Base-by-base conservation (phyloP, 148 eudicot genomes). In the Rhododendron vialii region DNA sequence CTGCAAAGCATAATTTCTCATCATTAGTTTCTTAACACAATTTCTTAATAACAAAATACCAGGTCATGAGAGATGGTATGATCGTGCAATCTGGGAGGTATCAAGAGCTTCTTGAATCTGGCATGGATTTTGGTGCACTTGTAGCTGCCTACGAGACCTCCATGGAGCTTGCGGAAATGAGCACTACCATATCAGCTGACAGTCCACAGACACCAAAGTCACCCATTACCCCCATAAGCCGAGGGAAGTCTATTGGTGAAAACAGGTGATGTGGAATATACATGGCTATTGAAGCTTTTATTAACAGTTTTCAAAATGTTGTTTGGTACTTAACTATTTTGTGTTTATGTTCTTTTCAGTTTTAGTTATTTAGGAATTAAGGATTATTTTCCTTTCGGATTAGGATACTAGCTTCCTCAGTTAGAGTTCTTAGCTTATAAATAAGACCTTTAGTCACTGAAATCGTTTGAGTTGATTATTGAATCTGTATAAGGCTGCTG, bases 61-160 rank as follows among this genome's bases (percentile, higher is more conserved):
- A 92, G 93, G 93, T 92, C 36, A 86, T 90, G 91, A 84, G 90
- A 75, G 92, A 92, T 35, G 93, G 93, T 63, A 83, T 63, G 88
- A 88, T 92, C 30, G 91, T 92, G 76, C 92, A 92, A 85, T 90
- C 92, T 4, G 92, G 93, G 83, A 89, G 83, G 86, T 92, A 92
- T 80, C 85, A 90, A 55, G 88, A 88, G 24, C 89, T 92, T 57
- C 90, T 84, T 13, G 83, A 85, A 75, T 88, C 91, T 48, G 93
- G 88, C n/a, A 28, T 84, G 82, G 93, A 92, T 78, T 92, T 92
- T 84, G 77, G 84, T 50, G 91, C 87, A 20, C 83, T 89, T 79
- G 93, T 93, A 67, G 92, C 90, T 17, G 93, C 95, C 76, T 90
- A 91, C 79, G 92, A 92, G 84, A 85, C 88, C 20, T 92, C 96